Conservation (phyloP, 169 alveolate genomes). For the Fabrea salina region DNA sequence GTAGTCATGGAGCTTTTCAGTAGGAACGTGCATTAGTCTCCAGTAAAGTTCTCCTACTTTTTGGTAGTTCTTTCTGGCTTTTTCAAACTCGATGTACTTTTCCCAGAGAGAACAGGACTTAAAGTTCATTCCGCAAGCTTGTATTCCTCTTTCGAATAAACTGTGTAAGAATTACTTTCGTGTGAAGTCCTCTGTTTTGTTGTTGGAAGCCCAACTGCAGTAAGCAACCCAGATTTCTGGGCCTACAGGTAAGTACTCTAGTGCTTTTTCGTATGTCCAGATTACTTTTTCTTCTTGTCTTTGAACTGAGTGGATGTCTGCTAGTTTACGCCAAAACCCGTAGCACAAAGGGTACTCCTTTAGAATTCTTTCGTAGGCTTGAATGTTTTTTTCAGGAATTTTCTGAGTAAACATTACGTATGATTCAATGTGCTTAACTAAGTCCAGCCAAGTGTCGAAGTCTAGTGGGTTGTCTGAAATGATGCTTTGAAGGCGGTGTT, state of each 20-base stretch:
- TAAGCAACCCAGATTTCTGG: slow-evolving; percentile 23
- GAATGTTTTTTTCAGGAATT: background rate
- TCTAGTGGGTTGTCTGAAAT: slow-evolving; percentile 5
- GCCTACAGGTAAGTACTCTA: slow-evolving; percentile 21
- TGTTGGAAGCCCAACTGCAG: slow-evolving; percentile 9
- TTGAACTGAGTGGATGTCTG: slow-evolving; percentile 7
- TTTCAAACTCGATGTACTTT: slow-evolving; percentile 29
- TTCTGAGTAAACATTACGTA: slow-evolving; percentile 25
- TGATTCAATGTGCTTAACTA: slow-evolving; percentile 31
- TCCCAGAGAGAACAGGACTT: slow-evolving; percentile 30
- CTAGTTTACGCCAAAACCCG: slow-evolving; percentile 17
- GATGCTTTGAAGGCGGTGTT: background rate
- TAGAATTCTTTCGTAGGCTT: slow-evolving; percentile 14
- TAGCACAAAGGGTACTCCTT: slow-evolving; percentile 27
- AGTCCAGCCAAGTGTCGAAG: slow-evolving; percentile 28
- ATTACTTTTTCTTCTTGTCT: background rate
- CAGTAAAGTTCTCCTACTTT: background rate
- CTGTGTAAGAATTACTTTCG: too few species aligned
- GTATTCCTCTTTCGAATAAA: slow-evolving; percentile 1
- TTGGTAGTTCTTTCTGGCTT: background rate
- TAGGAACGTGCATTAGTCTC: background rate
- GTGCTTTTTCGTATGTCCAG: slow-evolving; percentile 22
- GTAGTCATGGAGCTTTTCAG: slow-evolving; percentile 30
- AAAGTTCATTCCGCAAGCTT: slow-evolving; percentile 4
- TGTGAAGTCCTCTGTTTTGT: background rate